Percentiles rank a stretch among this genome's conserved stretches.
These are phyloP conservation scores for Pseudogymnoascus sp. DNA, from an alignment of 2,329 filamentous ascomycete species.

Conservation along the genomic window DNA sequence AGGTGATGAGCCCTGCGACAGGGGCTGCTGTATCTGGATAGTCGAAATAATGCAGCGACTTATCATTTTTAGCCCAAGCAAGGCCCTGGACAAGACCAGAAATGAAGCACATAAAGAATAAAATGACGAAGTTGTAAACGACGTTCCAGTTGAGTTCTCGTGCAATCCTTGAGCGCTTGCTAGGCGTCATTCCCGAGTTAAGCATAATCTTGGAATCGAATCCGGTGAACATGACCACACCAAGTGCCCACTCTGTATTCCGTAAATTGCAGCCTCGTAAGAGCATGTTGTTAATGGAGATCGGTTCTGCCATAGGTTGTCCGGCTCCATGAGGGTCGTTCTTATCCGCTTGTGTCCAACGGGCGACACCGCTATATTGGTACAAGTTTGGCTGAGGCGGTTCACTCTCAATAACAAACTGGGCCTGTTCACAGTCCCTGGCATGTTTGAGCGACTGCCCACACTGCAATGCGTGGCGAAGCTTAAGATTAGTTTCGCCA, in stretches of 20 bases:
- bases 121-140: slow-evolving; percentile 87
- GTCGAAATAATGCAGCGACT: slow-evolving; percentile 76
- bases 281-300: slow-evolving; percentile 90
- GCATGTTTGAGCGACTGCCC: slow-evolving; percentile 79
- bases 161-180: slow-evolving; percentile 84
- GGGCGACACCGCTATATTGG: slow-evolving; percentile 83
- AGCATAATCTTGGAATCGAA: slow-evolving; percentile 99
- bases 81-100: slow-evolving; percentile 79
- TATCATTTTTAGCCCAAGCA: slow-evolving; percentile 67
- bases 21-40: slow-evolving; percentile 51
- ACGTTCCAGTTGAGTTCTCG: slow-evolving; percentile 96
- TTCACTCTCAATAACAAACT: slow-evolving; percentile 87
- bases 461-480: slow-evolving; percentile 82
- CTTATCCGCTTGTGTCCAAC: slow-evolving; percentile 70
- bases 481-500: slow-evolving; percentile 95
- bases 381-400: slow-evolving; percentile 89
- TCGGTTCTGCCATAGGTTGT: slow-evolving; percentile 80
- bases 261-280: slow-evolving; percentile 87
- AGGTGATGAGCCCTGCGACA: slow-evolving; percentile 73
- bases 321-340: slow-evolving; percentile 54
- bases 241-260: slow-evolving; percentile 94
- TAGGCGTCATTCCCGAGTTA: slow-evolving; percentile 91
- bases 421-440: slow-evolving; percentile 80
- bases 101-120: slow-evolving; percentile 83
- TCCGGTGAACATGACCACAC: slow-evolving; percentile 88